These are phyloP conservation scores for Areca catechu DNA, from an alignment of 176 grass and related monocot species.

Conservation along the genomic window DNA sequence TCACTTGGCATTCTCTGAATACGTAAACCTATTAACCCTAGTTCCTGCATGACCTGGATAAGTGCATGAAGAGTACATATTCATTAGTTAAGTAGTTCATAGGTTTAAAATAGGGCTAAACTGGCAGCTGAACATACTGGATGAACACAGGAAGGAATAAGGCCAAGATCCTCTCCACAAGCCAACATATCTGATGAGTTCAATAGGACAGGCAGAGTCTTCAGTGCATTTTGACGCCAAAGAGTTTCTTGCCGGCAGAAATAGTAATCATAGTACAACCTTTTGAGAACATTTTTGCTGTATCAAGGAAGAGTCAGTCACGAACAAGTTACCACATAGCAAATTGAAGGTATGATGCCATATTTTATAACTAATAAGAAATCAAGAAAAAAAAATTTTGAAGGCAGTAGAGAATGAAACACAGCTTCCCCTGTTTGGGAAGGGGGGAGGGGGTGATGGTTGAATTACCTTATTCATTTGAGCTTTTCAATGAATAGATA, in stretches of 20 bases:
- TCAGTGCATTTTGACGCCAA: slow-evolving; percentile 88
- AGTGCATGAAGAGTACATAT: slow-evolving; percentile 5
- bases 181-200: slow-evolving; percentile 97
- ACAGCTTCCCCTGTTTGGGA: no score
- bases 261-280: slow-evolving; percentile 96
- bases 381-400: no score
- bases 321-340: not conserved
- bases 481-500: no score
- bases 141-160: slow-evolving; percentile 99
- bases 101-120: slow-evolving; percentile 11
- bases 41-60: slow-evolving; percentile 94
- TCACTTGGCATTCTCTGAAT: slow-evolving; percentile 99
- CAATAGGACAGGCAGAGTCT: slow-evolving; percentile 91
- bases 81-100: slow-evolving; percentile 27
- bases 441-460: no score
- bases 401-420: no score
- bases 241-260: slow-evolving; percentile 90
- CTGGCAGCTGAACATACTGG: slow-evolving; percentile 44
- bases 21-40: slow-evolving; percentile 86
- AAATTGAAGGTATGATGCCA: no score
- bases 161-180: slow-evolving; percentile 95
- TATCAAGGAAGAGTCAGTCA: slow-evolving; percentile 20
- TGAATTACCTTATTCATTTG: no score
- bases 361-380: no score
- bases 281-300: slow-evolving; percentile 97